Evolutionary conservation across 352 stramenopile species (phyloP).

Genomic region (Achlya hypogyna): DNA sequence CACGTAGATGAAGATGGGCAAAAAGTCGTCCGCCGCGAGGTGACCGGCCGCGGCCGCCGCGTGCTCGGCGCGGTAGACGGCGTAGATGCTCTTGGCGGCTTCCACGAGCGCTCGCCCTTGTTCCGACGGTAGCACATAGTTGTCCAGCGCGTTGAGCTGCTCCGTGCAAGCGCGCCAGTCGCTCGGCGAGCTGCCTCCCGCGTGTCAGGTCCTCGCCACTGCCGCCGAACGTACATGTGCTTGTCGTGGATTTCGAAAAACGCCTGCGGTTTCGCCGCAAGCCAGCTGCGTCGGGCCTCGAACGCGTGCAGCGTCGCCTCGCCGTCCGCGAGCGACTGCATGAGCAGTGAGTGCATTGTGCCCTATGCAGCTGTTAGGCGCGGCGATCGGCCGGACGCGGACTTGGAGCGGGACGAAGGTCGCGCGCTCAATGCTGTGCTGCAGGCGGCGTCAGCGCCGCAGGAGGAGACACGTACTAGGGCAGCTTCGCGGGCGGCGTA

Average conservation of each 20-base stretch:
- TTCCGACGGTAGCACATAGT: conserved; percentile 59
- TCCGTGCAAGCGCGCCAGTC: conserved; percentile 43
- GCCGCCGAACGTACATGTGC: conserved; percentile 28
- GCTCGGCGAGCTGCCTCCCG: conserved; percentile 32
- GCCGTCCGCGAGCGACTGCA: conserved; percentile 23
- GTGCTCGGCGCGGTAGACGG: conserved; percentile 47
- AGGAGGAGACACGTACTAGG: not conserved
- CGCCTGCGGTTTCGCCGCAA: conserved; percentile 35
- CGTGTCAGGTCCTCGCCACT: too few relatives aligned
- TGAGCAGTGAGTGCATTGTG: conserved; percentile 52
- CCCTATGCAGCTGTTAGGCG: conserved; percentile 18
- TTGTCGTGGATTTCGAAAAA: conserved; percentile 54
- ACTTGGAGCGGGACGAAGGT: conserved; percentile 57
- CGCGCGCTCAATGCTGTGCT: conserved; percentile 42
- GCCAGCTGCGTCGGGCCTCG: conserved; percentile 36
- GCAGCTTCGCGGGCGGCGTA: not conserved
- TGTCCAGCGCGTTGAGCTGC: conserved; percentile 54
- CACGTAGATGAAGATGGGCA: conserved; percentile 75
- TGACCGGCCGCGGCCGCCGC: conserved; percentile 10
- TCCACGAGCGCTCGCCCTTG: conserved; percentile 56
- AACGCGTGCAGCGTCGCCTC: conserved; percentile 38
- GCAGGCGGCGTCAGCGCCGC: not conserved
- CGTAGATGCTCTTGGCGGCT: conserved; percentile 63
- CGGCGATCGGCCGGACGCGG: not conserved
- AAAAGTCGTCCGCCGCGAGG: conserved; percentile 63